Evolutionary conservation across 129 eudicot genomes (phyloP).

Genomic region (Rutidosis leptorrhynchoides): DNA sequence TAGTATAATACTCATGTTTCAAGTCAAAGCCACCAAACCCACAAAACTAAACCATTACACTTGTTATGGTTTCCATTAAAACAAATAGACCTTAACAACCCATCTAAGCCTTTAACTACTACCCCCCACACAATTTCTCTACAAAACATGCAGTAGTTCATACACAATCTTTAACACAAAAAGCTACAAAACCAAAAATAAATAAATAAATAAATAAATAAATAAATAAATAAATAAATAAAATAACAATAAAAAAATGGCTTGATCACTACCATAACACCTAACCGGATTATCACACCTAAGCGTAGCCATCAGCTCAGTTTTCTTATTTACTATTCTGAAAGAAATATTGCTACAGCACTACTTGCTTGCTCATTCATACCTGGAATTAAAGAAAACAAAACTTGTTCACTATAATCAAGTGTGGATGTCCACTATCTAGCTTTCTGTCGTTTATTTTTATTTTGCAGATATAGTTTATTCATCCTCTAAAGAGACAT

Average conservation of each 20-base stretch:
- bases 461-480: neutral
- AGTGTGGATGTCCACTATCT: too few relatives aligned
- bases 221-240: too few relatives aligned
- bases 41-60: constrained; percentile 27
- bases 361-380: constrained; percentile 70
- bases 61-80: constrained; percentile 3
- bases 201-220: too few relatives aligned
- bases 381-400: constrained; percentile 58
- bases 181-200: constrained; percentile 20
- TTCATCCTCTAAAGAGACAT: neutral
- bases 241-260: constrained; percentile 40
- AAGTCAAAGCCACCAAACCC: constrained; percentile 27
- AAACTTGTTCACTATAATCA: neutral
- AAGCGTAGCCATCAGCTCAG: constrained; percentile 39
- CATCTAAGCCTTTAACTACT: constrained; percentile 31
- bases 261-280: constrained; percentile 36
- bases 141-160: constrained; percentile 18
- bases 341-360: constrained; percentile 54
- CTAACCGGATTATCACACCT: constrained; percentile 36
- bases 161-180: constrained; percentile 20
- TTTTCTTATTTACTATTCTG: constrained; percentile 60
- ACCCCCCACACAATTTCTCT: constrained; percentile 20
- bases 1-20: neutral
- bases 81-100: constrained; percentile 40
- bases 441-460: neutral